phyloP scores from a whole-genome alignment of 2,329 filamentous ascomycete genomes.

The Thermoascus crustaceus region DNA sequence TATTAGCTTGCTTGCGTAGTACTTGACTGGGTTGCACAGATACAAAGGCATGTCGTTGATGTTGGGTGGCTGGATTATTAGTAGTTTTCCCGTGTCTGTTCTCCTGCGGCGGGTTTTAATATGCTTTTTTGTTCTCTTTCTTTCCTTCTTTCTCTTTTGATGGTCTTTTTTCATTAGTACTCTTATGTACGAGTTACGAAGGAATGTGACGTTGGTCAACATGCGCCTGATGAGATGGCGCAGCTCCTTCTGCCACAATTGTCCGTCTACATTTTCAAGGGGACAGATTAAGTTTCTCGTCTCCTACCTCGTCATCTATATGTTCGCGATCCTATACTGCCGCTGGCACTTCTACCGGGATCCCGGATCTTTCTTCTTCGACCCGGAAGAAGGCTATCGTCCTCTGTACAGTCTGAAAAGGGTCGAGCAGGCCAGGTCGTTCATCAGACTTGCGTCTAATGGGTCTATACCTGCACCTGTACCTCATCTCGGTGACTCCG shows the following conservation, averaged over 20 bases:
- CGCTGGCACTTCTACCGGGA: constrained; percentile 15
- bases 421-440: constrained; percentile 14
- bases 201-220: neutral
- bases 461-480: neutral
- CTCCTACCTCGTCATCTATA: constrained; percentile 10
- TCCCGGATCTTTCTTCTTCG: constrained; percentile 18
- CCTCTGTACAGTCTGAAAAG: constrained; percentile 14
- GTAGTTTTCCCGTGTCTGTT: too few species aligned
- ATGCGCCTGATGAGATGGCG: neutral
- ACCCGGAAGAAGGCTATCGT: constrained; percentile 15
- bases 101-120: too few species aligned
- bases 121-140: too few species aligned
- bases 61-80: too few species aligned
- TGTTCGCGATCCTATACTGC: constrained; percentile 13
- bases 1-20: too few species aligned
- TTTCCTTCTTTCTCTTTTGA: neutral
- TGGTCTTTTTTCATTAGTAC: too few species aligned
- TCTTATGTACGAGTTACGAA: too few species aligned
- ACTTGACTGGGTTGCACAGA: too few species aligned
- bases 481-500: neutral
- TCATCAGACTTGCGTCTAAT: neutral
- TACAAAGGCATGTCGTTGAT: too few species aligned
- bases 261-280: neutral
- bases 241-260: neutral
- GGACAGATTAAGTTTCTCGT: neutral